These are phyloP conservation scores for Pseudogymnoascus sp. DNA, from an alignment of 2,329 filamentous ascomycete genomes.

Conservation along the genomic window DNA sequence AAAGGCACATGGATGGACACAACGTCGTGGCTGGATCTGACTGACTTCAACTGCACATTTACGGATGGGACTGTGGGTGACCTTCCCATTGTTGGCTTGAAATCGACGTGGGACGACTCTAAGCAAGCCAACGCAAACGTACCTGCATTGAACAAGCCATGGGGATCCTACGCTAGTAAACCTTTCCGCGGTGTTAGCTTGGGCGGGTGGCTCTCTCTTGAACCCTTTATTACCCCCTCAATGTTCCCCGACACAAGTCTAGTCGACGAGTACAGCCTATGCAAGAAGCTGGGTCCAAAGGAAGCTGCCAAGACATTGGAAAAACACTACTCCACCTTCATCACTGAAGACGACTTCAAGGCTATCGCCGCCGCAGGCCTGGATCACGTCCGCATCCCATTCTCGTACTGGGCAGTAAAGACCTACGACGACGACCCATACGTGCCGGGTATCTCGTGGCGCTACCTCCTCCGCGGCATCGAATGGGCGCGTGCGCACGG, in stretches of 20 bases:
- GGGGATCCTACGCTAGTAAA: constrained; percentile 66
- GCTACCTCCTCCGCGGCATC: constrained; percentile 85
- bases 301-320: constrained; percentile 63
- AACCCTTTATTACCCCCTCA: constrained; percentile 93
- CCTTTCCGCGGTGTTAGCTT: constrained; percentile 87
- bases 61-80: constrained; percentile 77
- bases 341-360: constrained; percentile 74
- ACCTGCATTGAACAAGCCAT: constrained; percentile 65
- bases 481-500: constrained; percentile 92
- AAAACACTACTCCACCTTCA: constrained; percentile 82
- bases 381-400: constrained; percentile 94
- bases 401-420: constrained; percentile 87
- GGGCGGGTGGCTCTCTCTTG: constrained; percentile 87
- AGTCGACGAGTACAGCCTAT: constrained; percentile 83
- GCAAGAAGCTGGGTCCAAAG: constrained; percentile 57
- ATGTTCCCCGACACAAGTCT: constrained; percentile 66
- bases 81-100: constrained; percentile 81
- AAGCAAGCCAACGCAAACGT: constrained; percentile 69
- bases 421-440: constrained; percentile 84
- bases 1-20: not conserved
- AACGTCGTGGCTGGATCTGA: constrained; percentile 73
- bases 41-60: constrained; percentile 89
- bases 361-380: constrained; percentile 82
- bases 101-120: constrained; percentile 78
- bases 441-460: constrained; percentile 77